A percentile compares a stretch with the other conserved stretches of the same genome.
Evolutionary conservation across 2,329 filamentous ascomycete genomes (phyloP).

Genomic region (Ceratocystis smalleyi): DNA sequence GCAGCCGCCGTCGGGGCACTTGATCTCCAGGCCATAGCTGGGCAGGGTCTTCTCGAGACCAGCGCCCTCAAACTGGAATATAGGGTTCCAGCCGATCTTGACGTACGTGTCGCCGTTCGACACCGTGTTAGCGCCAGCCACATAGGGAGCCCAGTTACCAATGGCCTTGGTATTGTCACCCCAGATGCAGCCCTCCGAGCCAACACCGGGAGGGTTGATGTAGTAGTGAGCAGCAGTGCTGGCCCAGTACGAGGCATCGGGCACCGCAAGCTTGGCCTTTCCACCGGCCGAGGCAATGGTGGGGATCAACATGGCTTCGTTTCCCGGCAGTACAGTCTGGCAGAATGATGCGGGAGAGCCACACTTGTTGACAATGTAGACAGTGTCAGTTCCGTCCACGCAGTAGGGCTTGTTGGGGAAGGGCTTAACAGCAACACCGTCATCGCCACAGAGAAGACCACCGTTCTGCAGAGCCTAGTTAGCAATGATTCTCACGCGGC

Average conservation of each 20-base stretch:
- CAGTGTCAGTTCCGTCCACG: slow-evolving; percentile 48
- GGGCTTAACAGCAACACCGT: slow-evolving; percentile 51
- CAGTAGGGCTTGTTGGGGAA: slow-evolving; percentile 55
- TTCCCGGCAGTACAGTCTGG: slow-evolving; percentile 63
- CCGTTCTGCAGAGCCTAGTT: slow-evolving; percentile 39
- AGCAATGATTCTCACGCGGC: slow-evolving; percentile 9
- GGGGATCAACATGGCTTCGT: slow-evolving; percentile 70
- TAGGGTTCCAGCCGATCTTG: slow-evolving; percentile 65
- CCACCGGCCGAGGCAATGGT: slow-evolving; percentile 44
- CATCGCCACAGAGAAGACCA: slow-evolving; percentile 54
- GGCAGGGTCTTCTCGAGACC: slow-evolving; percentile 42
- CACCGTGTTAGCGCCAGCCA: slow-evolving; percentile 60
- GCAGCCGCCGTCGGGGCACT: slow-evolving; percentile 50
- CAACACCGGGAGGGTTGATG: slow-evolving; percentile 57
- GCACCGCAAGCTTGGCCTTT: slow-evolving; percentile 47
- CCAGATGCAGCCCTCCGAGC: slow-evolving; percentile 54
- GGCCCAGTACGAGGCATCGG: slow-evolving; percentile 54
- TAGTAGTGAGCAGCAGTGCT: slow-evolving; percentile 65
- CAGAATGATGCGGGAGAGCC: slow-evolving; percentile 52
- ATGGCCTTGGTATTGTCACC: slow-evolving; percentile 44
- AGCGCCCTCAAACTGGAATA: slow-evolving; percentile 49
- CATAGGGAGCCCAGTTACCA: slow-evolving; percentile 66
- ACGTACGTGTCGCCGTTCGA: slow-evolving; percentile 50
- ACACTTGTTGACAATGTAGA: slow-evolving; percentile 52
- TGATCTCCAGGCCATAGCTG: slow-evolving; percentile 52